Evolutionary conservation across 2,329 filamentous ascomycete species (phyloP).

Genomic region (Colletotrichum camelliae): DNA sequence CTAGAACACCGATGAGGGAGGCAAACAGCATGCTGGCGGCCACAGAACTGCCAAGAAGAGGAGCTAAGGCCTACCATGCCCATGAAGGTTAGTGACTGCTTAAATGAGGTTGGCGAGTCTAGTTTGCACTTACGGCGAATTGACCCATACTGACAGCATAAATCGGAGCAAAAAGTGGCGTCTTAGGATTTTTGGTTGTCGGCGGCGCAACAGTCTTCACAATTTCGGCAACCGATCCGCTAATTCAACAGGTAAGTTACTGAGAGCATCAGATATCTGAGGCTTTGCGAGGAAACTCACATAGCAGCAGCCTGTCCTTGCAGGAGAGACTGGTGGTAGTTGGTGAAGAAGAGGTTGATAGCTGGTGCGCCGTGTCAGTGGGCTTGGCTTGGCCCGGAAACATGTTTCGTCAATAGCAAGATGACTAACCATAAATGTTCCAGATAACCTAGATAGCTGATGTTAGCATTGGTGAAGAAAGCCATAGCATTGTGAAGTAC

Average conservation of each 20-base stretch:
- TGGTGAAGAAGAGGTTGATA: constrained; percentile 5
- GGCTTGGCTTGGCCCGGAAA: too few relatives aligned
- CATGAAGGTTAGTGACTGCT: not conserved
- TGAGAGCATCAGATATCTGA: accelerated
- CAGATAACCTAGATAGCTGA: not conserved
- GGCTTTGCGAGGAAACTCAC: not conserved
- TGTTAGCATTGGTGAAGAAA: not conserved
- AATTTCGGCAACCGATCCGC: not conserved
- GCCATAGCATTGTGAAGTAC: not conserved
- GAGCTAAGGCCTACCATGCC: not conserved
- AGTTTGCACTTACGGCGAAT: not conserved
- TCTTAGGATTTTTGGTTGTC: not conserved
- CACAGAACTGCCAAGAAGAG: not conserved
- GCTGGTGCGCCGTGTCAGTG: not conserved
- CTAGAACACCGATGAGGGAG: not conserved
- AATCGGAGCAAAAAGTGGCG: not conserved
- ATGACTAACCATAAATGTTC: constrained; percentile 1
- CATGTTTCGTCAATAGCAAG: accelerated
- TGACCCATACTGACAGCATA: not conserved
- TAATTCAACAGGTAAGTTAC: not conserved
- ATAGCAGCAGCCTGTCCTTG: not conserved
- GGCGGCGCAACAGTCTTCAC: not conserved
- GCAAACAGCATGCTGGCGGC: not conserved
- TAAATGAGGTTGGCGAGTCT: accelerated
- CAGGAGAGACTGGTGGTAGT: not conserved